Conservation (phyloP, 148 eudicot species). For the Rhododendron molle region DNA sequence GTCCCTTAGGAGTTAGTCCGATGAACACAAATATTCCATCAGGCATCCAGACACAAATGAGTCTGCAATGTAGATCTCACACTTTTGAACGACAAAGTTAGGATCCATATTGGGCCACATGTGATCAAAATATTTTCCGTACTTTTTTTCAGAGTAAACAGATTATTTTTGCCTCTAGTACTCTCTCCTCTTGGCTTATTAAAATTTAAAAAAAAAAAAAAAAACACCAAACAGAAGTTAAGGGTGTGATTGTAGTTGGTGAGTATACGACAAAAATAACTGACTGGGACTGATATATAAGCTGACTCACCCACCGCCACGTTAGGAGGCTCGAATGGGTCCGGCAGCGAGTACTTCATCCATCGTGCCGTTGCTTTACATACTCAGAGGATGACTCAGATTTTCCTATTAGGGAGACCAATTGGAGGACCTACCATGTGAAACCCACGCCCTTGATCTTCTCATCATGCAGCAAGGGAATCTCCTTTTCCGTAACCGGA, state of each 20-base stretch:
- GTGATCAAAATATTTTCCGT: background rate
- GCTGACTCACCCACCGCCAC: background rate
- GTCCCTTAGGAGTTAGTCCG: background rate
- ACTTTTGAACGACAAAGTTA: background rate
- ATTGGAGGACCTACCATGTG: slow-evolving; percentile 9
- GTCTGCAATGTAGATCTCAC: background rate
- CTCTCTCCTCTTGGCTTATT: background rate
- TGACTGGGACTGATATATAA: background rate
- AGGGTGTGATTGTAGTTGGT: background rate
- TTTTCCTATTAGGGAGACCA: background rate
- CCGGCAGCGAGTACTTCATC: background rate
- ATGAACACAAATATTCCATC: too few species aligned
- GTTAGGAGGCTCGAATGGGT: background rate
- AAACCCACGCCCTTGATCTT: slow-evolving; percentile 4
- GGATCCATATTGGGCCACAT: background rate
- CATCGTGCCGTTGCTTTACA: background rate
- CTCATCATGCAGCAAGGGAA: background rate
- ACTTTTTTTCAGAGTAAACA: background rate
- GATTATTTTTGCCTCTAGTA: background rate
- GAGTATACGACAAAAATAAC: background rate
- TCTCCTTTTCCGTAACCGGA: background rate
- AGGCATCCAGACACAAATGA: background rate
- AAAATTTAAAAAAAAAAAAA: too few species aligned
- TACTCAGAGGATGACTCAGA: slow-evolving; percentile 3
- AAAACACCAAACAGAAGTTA: background rate